Evolutionary conservation across 2,329 filamentous ascomycete genomes (phyloP), one percentile per base, ranked within the genome.

Genomic region (Fusarium nanum): DNA sequence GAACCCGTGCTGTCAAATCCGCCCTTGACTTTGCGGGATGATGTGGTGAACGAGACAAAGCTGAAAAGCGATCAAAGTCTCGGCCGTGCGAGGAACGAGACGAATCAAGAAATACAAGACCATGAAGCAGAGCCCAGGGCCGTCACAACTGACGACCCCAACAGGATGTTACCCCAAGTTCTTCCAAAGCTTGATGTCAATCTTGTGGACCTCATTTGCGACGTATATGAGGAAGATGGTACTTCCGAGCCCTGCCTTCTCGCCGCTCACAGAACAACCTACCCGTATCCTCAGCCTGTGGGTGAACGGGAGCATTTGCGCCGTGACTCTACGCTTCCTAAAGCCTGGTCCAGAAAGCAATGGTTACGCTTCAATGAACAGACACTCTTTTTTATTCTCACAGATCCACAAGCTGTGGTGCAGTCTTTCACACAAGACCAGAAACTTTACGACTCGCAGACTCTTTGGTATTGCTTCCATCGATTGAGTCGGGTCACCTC

Each of bases 281-380:
- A 52, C 4, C 40, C 57, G 16, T 64, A 60, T 22, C 68, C 73
- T 6, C 45, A 55, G 41, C 72, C 73, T 32, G 30, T 59, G 18
- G 60, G 63, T 30, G 34, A 48, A 44, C 59, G 52, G 49, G 64
- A 47, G 49, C 71, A 30, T 49, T 45, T 59, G 46, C 63, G 13
- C 59, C 74, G 45, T 16, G 68, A 32, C 27, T 53, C 60, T 10
- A 54, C 32, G 8, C 46, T 50, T 32, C 23, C 28, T 11, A 48
- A 57, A 14, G 60, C 57, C 16, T 67, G 67, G 4, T 73, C 72
- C 3, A 74, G 66, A 57, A 75, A 80, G 14, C 82, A 87, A 62
- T 91, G 89, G 87, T 87, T 84, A 67, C 75, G 83, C 2, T 92
- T 92, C 71, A 83, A 87, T 32, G 86, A 90, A 67, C 90, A 92